Conservation (phyloP, 768 basidiomycete genomes). For the Mycena leptocephala region DNA sequence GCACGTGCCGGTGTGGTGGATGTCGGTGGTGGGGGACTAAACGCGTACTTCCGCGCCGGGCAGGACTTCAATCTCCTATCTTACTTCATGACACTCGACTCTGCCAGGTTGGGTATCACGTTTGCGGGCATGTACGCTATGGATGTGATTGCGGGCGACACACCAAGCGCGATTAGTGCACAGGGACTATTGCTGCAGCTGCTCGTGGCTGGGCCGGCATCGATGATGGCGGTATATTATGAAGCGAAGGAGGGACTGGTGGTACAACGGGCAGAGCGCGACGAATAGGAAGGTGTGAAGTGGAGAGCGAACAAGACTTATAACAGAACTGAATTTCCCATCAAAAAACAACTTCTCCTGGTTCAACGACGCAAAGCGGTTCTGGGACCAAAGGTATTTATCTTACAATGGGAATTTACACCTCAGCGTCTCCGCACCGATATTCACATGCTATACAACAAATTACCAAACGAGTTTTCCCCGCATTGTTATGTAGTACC, state of each 20-base stretch:
- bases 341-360: too few species aligned
- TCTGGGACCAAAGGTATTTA: too few species aligned
- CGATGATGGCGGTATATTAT: conserved; percentile 24
- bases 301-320: too few species aligned
- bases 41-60: neutral
- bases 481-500: too few species aligned
- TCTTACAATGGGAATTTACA: too few species aligned
- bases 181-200: neutral
- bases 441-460: too few species aligned
- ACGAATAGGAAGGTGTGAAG: neutral
- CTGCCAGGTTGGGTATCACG: neutral
- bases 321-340: too few species aligned
- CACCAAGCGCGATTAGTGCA: neutral
- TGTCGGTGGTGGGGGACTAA: conserved; percentile 2
- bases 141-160: conserved; percentile 5
- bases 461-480: too few species aligned
- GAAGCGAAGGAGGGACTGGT: conserved; percentile 4
- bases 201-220: conserved; percentile 6
- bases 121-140: conserved; percentile 19
- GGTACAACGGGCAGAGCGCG: neutral
- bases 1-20: conserved; percentile 23
- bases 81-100: conserved; percentile 29
- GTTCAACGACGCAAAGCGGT: too few species aligned
- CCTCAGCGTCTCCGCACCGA: too few species aligned
- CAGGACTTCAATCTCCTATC: neutral